Conservation (phyloP, 257 asterid genomes). For the Solanum etuberosum region DNA sequence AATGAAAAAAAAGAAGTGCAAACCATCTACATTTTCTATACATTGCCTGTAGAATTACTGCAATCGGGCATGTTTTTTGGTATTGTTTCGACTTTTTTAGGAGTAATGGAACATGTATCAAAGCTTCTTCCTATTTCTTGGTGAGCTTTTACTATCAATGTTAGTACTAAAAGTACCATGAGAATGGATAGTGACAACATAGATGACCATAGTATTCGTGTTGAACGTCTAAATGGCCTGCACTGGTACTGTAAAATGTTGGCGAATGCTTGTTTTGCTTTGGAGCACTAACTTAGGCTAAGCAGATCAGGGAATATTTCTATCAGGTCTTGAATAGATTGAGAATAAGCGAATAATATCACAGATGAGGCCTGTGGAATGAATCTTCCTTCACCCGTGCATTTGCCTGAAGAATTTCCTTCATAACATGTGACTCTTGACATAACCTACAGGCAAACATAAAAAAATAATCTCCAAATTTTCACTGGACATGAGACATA, state of each 20-base stretch:
- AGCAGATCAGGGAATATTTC: slow-evolving; percentile 31
- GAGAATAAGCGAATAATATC: slow-evolving; percentile 26
- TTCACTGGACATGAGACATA: not conserved
- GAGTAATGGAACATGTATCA: not conserved
- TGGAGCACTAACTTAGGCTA: slow-evolving; percentile 23
- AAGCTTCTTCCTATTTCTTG: slow-evolving; percentile 24
- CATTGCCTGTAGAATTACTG: not conserved
- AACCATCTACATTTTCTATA: not conserved
- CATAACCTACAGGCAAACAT: slow-evolving; percentile 17
- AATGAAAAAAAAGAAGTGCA: not conserved
- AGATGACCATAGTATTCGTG: slow-evolving; percentile 25
- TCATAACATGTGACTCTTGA: slow-evolving; percentile 27
- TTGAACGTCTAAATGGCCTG: slow-evolving; percentile 21
- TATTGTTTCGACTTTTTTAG: too few relatives aligned
- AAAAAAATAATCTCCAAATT: too few relatives aligned
- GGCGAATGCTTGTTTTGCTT: slow-evolving; percentile 24
- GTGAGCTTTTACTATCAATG: slow-evolving; percentile 4
- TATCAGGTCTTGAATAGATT: slow-evolving; percentile 27
- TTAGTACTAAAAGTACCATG: slow-evolving; percentile 20
- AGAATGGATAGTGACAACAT: slow-evolving; percentile 27
- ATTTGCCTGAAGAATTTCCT: slow-evolving; percentile 9
- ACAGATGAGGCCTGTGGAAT: slow-evolving; percentile 21
- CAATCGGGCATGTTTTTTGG: too few relatives aligned
- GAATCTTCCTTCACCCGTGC: slow-evolving; percentile 25
- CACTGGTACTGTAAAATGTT: slow-evolving; percentile 27